Base-by-base conservation (phyloP, 2,329 filamentous ascomycete species). In the Cladophialophora carrionii region DNA sequence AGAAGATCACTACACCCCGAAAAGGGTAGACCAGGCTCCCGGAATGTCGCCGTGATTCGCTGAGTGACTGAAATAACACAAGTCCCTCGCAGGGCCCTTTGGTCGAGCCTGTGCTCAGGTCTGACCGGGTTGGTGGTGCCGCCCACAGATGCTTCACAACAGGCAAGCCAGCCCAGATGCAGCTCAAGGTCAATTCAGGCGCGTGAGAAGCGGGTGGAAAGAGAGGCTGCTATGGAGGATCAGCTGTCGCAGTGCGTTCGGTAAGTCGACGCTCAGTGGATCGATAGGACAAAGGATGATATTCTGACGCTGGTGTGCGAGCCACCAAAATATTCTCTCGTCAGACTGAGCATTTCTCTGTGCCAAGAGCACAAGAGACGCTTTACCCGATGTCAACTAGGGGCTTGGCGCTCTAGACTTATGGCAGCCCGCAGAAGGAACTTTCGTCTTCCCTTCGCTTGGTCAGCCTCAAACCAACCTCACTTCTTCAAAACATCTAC, bases 11-110 rank as follows among this genome's bases (percentile, higher is more conserved):
- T 31, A 54, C 24, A 31, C 52, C 26, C 52, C 29, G 24, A 34
- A 37, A 12, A 7, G n/a, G 48, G 43, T 12, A 52, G 57, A 43
- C 37, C 57, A 60, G 57, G 57, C 57, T 53, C n/a, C 26, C 24
- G 29, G 46, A 52, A 29, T 51, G n/a, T 12, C 17, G 48, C 37
- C 14, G 46, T 60, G 57, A 60, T 43, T 60, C 22, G 57, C 57
- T 41, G 29, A 2, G 46, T 51, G 48, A 24, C 43, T 52, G 14
- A 14, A n/a, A 49, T 51, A 41, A 29, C 46, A 32, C 26, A 60
- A 60, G 57, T 32, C 46, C 43, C 57, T 53, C 37, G 57, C 46
- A 52, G 24, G 57, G 57, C 10, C 41, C 46, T 58, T 58, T 58
- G 56, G 56, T 57, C 56, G 31, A 58, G n/a, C 31, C 10, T 0